Evolutionary conservation across 208 protist genomes (phyloP), one percentile per base, ranked within the genome.

Genomic region (Trypanosoma brucei): DNA sequence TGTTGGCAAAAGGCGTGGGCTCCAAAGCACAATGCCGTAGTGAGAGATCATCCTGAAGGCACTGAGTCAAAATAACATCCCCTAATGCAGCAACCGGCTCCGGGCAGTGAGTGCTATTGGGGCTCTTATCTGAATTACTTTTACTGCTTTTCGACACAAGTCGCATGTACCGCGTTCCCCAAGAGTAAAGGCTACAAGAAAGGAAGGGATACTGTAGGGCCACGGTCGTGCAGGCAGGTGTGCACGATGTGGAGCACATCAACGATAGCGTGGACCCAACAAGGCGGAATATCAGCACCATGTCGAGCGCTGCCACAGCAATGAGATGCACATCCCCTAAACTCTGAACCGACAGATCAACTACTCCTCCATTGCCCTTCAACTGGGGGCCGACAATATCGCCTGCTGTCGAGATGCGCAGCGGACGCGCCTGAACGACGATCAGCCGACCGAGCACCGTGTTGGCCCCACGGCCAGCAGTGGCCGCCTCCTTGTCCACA

Each of bases 281-380:
- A 11, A 79, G 72, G 34, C 60, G 44, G 54, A 72, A 83, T 0
- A 83, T 59, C 2, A 72, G 61, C n/a, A 83, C 72, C 13, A 34
- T 38, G 31, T 60, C 61, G 34, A 72, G 35, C 9, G 46, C 40
- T 3, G 69, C 65, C 22, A 76, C 75, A 52, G 61, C 75, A 49
- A 80, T 67, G 11, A 80, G 59, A 38, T 66, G 40, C 9, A 55
- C 46, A 31, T 55, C 59, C 37, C 39, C 67, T 8, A 6, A 35
- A 33, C 59, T 46, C 33, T 72, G 67, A 40, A 72, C 53, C 14
- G 67, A 72, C 0, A 72, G 44, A 53, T 72, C 67, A 42, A 61
- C 1, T 22, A 33, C 60, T 22, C 59, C 67, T 45, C 58, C 52
- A 37, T 8, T 59, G 22, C 11, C 11, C 8, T 46, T 46, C 11